phyloP scores from a whole-genome alignment of 768 basidiomycete genomes.

The Mycena polygramma region DNA sequence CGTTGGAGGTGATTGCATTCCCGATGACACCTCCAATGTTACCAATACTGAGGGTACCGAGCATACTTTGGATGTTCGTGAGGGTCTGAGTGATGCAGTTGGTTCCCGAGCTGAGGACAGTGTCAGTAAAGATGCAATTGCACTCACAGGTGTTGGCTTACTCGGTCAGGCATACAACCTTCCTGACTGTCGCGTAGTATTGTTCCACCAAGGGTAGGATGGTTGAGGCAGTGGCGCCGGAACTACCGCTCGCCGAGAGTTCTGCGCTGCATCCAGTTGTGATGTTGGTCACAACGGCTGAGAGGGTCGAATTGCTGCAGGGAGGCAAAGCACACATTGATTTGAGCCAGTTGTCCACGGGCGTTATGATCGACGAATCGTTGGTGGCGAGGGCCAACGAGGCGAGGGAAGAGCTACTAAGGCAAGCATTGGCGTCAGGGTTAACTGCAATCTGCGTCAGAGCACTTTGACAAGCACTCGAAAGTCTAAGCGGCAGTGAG shows the following conservation, averaged over 20 bases:
- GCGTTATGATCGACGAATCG: constrained; percentile 49
- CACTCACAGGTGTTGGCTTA: constrained; percentile 49
- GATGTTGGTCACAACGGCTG: constrained; percentile 55
- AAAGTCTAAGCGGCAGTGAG: constrained; percentile 11
- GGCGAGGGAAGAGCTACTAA: constrained; percentile 27
- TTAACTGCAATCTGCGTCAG: constrained; percentile 24
- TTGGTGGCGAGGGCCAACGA: constrained; percentile 28
- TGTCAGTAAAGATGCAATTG: background rate
- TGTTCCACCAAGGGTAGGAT: constrained; percentile 59
- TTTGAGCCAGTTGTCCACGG: constrained; percentile 64
- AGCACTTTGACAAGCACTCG: constrained; percentile 28
- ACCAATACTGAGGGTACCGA: constrained; percentile 53
- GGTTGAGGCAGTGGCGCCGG: constrained; percentile 36
- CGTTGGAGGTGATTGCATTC: constrained; percentile 12
- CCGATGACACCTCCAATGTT: constrained; percentile 41
- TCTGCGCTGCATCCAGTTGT: constrained; percentile 57
- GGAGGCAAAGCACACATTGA: constrained; percentile 61
- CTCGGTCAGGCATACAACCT: constrained; percentile 76
- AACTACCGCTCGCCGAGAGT: constrained; percentile 47
- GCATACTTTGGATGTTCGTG: constrained; percentile 59
- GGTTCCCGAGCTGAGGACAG: constrained; percentile 49
- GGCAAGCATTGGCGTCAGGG: constrained; percentile 33
- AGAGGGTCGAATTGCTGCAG: constrained; percentile 66
- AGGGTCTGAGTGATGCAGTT: constrained; percentile 72
- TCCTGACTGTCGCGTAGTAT: constrained; percentile 68